Evolutionary conservation across 129 eudicot species (phyloP).

Genomic region (Pulicaria dysenterica): DNA sequence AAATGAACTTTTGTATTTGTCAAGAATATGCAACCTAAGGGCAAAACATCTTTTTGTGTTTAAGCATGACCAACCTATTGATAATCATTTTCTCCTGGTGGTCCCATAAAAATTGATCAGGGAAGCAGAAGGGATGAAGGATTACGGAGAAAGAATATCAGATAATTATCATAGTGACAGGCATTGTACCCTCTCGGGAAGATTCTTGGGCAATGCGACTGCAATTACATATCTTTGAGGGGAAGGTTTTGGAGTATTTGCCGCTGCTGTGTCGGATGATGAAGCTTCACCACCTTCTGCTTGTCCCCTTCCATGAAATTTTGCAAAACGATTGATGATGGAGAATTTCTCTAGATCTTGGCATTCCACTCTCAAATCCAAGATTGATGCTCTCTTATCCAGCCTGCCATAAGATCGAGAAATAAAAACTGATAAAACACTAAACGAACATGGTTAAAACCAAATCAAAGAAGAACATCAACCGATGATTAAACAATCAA

Average conservation of each 20-base stretch:
- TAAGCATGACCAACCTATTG: slow-evolving; percentile 32
- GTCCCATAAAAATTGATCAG: slow-evolving; percentile 38
- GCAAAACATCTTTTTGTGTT: slow-evolving; percentile 30
- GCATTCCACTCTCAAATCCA: slow-evolving; percentile 73
- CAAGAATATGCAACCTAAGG: slow-evolving; percentile 50
- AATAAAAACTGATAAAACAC: not conserved
- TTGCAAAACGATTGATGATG: slow-evolving; percentile 73
- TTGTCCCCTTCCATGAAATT: slow-evolving; percentile 77
- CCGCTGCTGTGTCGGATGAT: slow-evolving; percentile 49
- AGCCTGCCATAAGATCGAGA: slow-evolving; percentile 41
- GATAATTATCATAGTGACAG: slow-evolving; percentile 53
- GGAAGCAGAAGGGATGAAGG: slow-evolving; percentile 24
- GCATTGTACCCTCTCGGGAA: slow-evolving; percentile 91
- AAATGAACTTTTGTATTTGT: slow-evolving; percentile 39
- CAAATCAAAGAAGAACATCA: not conserved
- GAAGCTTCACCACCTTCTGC: slow-evolving; percentile 58
- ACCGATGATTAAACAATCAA: not conserved
- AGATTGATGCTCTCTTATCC: slow-evolving; percentile 64
- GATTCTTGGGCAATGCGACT: slow-evolving; percentile 62
- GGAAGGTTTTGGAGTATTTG: slow-evolving; percentile 44
- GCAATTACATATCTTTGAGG: slow-evolving; percentile 82
- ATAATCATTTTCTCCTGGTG: slow-evolving; percentile 39
- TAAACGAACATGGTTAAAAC: no score
- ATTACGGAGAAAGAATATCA: slow-evolving; percentile 5
- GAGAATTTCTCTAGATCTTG: slow-evolving; percentile 81